These are phyloP conservation scores for Aspergillus sclerotiicarbonarius DNA, from an alignment of 495 filamentous ascomycete species.

Conservation along the genomic window DNA sequence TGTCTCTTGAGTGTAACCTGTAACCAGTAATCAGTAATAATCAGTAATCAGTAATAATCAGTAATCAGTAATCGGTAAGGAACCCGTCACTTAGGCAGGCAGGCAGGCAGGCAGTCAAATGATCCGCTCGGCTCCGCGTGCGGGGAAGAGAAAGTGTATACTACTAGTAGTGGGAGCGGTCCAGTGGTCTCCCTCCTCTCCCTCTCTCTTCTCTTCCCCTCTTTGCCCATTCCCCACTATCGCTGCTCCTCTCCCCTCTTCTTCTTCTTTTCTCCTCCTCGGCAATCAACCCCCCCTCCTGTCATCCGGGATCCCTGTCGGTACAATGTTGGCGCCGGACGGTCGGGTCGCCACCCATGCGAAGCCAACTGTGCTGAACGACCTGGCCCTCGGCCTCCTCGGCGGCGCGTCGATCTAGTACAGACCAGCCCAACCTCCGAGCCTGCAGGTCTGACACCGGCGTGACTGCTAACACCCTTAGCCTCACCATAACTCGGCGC, in stretches of 20 bases:
- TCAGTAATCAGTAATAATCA: too few relatives aligned
- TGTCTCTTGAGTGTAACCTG: too few relatives aligned
- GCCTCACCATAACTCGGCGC: not conserved
- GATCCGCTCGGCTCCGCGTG: slow-evolving; percentile 2
- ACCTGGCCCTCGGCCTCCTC: not conserved
- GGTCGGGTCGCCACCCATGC: not conserved
- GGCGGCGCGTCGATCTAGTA: slow-evolving; percentile 1
- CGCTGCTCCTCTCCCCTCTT: not conserved
- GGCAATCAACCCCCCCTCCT: not conserved
- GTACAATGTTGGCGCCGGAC: not conserved
- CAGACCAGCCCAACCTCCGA: not conserved
- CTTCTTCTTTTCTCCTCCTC: not conserved
- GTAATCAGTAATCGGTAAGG: too few relatives aligned
- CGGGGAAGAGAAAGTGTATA: not conserved
- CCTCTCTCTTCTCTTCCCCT: not conserved
- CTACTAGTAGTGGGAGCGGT: not conserved
- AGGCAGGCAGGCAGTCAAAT: not conserved
- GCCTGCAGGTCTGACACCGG: not conserved
- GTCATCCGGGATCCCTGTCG: not conserved
- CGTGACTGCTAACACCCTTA: not conserved
- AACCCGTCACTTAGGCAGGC: too few relatives aligned
- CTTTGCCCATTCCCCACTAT: not conserved
- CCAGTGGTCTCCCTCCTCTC: too few relatives aligned
- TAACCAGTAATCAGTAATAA: too few relatives aligned
- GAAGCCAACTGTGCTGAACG: not conserved